Percentiles rank a stretch among this genome's conserved stretches.
phyloP scores from a whole-genome alignment of 1,284 basidiomycete species.

The Cystobasidium sp. region DNA sequence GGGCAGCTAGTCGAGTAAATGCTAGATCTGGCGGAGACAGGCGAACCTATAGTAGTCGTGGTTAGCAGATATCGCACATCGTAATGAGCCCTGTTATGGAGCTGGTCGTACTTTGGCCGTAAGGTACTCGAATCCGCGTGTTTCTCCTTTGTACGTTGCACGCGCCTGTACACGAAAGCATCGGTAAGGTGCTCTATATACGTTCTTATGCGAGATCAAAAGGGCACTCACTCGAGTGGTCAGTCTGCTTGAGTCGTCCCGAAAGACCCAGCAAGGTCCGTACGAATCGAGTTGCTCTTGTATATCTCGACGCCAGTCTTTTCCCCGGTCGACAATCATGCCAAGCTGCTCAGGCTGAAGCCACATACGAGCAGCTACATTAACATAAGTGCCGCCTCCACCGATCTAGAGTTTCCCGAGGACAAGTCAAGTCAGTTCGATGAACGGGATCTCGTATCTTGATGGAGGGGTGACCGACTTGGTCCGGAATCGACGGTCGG shows the following conservation, averaged over 20 bases:
- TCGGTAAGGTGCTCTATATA: conserved; percentile 63
- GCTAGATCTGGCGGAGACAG: conserved; percentile 45
- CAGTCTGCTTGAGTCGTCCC: conserved; percentile 64
- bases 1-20: conserved; percentile 55
- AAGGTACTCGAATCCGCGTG: conserved; percentile 76
- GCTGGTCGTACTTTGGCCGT: conserved; percentile 67
- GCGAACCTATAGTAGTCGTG: conserved; percentile 6
- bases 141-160: conserved; percentile 26
- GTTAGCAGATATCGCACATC: conserved; percentile 54
- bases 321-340: conserved; percentile 82
- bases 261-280: conserved; percentile 70
- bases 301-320: conserved; percentile 72
- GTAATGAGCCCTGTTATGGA: conserved; percentile 63
- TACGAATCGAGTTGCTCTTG: conserved; percentile 66
- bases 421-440: neutral
- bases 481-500: conserved; percentile 61
- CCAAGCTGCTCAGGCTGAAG: conserved; percentile 67
- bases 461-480: conserved; percentile 54
- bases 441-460: neutral
- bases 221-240: conserved; percentile 76
- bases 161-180: neutral
- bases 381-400: conserved; percentile 73
- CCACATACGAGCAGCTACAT: conserved; percentile 80
- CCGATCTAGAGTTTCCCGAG: conserved; percentile 68
- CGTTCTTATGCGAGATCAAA: conserved; percentile 70